Evolutionary conservation across 2,329 filamentous ascomycete species (phyloP), one percentile per base, ranked within the genome.

Genomic region (Arthrobotrys megalospora): DNA sequence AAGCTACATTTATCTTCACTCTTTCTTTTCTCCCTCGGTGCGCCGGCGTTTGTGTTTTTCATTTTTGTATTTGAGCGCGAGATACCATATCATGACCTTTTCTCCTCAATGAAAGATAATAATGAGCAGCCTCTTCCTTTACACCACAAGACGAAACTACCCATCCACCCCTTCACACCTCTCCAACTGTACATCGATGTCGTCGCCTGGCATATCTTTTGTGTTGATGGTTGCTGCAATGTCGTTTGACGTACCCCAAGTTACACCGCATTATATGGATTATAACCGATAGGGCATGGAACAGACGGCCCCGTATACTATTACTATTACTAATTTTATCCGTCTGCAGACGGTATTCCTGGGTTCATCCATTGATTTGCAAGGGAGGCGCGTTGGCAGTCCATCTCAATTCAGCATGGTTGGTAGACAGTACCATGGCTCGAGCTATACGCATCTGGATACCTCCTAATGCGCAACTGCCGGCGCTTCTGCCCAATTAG

Each of bases 51-150:
- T 71, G 36, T 52, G 7, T 50, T 50, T 38, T 41, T 11, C 34
- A 21, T 71, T 48, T 53, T 28, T 78, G 50, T 72, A 60, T 68
- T 67, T 68, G 62, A 72, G 67, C 75, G 73, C 75, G 62, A 72
- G 75, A 78, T 78, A 78, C 75, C 75, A 78, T 47, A 50, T 52
- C 41, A 68, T 60, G 50, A 71, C 65, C 38, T 77, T 24, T 66
- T 19, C 55, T 60, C 32, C 28, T 38, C 28, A 12, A 34, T 32
- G 41, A 34, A 76, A 52, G 53, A 53, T 45, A 48, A 32, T 68
- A 67, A 65, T 43, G 21, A 55, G 10, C 34, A 38, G 47, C 11
- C 21, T 6, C 7, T 2, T 41, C 10, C 14, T 58, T 58, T 38
- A 21, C 52, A 38, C 14, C 32, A n/a, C 32, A 32, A 14, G 34